Base-by-base conservation (phyloP, 495 filamentous ascomycete species). In the Podospora bellae-mahoneyi region DNA sequence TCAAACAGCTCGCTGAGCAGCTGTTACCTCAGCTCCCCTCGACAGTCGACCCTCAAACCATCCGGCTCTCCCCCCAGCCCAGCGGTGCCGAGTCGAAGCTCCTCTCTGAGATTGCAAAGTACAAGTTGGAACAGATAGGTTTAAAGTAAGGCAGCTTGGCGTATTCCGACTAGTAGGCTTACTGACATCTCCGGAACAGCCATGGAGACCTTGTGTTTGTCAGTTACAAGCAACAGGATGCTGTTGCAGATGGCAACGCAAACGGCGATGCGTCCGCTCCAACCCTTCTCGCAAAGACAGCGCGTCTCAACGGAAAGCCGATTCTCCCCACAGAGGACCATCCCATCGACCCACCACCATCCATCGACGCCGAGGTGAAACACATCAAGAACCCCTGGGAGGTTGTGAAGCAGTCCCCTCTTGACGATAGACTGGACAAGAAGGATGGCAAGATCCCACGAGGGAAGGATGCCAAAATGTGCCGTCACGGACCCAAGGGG, bases 301-400 rank as follows among this genome's bases (percentile, higher is more conserved):
- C 86, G 68, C 81, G 88, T 58, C 84, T 98, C 13, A 96, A 96
- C 75, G 93, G 94, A 28, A 84, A 88, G 26, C 87, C 93, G 4
- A 86, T 96, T 19, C 78, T 88, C 9, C 88, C 89, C 30, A 85
- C 86, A 64, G 88, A 92, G 73, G 84, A 90, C 63, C 74, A 88
- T 16, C 85, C 90, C 13, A 83, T 90, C 71, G 84, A 87, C 57
- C 82, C 85, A 19, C 20, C 34, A 48, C 77, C 83, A 3, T 86
- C 86, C 56, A 78, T 86, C 58, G 80, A 78, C 4, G 87, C 88
- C 3, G 85, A 88, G 54, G 81, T 86, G 18, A 79, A 86, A 53
- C 82, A 85, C 30, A 90, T 92, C 70, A 92, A 91, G 76, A 97
- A 94, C 70, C 94, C 95, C 2, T 97, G 95, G 96, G 94, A 98